Evolutionary conservation across 2,329 filamentous ascomycete species (phyloP).

Genomic region (Diatrype stigma): DNA sequence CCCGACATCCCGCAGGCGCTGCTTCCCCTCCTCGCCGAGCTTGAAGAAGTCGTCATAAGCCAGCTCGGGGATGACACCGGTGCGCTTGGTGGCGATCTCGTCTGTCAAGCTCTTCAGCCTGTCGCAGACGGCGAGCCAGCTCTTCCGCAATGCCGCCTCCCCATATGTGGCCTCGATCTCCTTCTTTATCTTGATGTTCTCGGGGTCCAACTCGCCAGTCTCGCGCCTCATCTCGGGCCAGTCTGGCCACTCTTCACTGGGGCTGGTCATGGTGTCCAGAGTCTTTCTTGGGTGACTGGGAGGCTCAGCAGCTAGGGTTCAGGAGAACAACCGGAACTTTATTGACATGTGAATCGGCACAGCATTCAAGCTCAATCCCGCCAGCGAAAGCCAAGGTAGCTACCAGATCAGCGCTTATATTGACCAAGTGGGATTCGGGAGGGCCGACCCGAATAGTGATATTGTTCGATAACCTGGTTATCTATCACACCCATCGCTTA

Average conservation of each 20-base stretch:
- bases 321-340: conserved; percentile 1
- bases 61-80: conserved; percentile 29
- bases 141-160: conserved; percentile 26
- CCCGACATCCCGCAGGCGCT: conserved; percentile 23
- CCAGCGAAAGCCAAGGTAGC: neutral
- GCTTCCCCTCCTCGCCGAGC: conserved; percentile 16
- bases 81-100: conserved; percentile 30
- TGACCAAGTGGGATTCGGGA: conserved; percentile 1
- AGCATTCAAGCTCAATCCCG: neutral
- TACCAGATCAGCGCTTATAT: conserved; percentile 1
- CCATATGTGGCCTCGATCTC: conserved; percentile 33
- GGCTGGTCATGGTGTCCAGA: conserved; percentile 13
- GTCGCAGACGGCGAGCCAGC: conserved; percentile 37
- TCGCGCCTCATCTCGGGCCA: conserved; percentile 18
- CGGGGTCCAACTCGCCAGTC: conserved; percentile 15
- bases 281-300: conserved; percentile 1
- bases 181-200: conserved; percentile 27
- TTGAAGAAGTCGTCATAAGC: conserved; percentile 24
- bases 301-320: neutral
- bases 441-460: neutral
- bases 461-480: too few relatives aligned
- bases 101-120: conserved; percentile 31
- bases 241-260: conserved; percentile 17
- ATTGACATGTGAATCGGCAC: neutral
- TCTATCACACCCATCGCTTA: too few relatives aligned